Evolutionary conservation across 192 early-diverging fungal genomes (phyloP), one percentile per base, ranked within the genome.

Genomic region (Umbelopsis vinacea): DNA sequence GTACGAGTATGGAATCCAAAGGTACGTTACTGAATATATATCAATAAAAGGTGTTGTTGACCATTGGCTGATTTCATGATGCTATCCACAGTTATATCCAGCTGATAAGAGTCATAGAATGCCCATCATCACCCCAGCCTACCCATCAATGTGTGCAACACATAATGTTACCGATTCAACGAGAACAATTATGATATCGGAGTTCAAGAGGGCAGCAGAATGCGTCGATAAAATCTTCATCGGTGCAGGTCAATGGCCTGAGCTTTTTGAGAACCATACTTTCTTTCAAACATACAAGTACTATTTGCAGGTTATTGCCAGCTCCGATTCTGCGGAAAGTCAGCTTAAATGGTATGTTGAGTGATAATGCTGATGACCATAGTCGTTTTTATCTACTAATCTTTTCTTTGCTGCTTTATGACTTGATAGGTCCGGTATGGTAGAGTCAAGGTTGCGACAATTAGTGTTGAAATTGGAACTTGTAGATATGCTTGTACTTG

Each of bases 91-190:
- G 78, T 69, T 96, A 5, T 95, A 97, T 79, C 85, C 88, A 0
- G 81, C 83, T 9, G 96, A 99, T 75, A 83, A 81, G 68, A 83
- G 75, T 7, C 97, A 99, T 77, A 85, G 88, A 24, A 97, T 99
- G 95, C 97, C 97, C 8, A 94, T 99, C 68, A 99, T 99, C 74
- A 99, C 97, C 11, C 97, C 97, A 6, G 96, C 97, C 3, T 99
- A 99, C 71, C 97, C 97, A 33, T 95, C 94, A 24, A 98, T 97
- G 96, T 98, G 96, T 78, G 89, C 96, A 4, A 99, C 97, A 3
- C 96, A 98, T 80, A 99, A 98, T 74, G 96, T 99, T 14, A 95
- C 93, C 2, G 74, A 84, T 63, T 97, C 95, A 4, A 98, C 97
- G 0, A 88, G 90, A 24, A 73, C 71, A 5, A 89, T 99, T 17